Evolutionary conservation across 768 basidiomycete genomes (phyloP).

Genomic region (Russula ochroleuca): DNA sequence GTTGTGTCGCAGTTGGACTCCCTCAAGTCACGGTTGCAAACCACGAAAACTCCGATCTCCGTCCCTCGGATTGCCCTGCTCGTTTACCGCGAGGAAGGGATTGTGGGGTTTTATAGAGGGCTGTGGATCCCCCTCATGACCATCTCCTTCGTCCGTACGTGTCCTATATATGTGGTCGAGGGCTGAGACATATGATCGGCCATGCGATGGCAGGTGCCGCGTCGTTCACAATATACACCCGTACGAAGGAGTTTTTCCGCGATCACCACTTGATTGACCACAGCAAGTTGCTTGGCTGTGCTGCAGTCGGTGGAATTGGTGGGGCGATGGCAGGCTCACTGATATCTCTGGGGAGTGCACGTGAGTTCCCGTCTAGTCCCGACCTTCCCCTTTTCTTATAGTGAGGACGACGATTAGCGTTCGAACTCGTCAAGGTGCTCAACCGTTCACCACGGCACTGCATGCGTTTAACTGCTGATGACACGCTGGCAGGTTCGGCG

Average conservation of each 20-base stretch:
- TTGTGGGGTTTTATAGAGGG: constrained; percentile 86
- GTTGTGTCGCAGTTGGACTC: constrained; percentile 66
- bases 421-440: constrained; percentile 90
- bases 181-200: constrained; percentile 17
- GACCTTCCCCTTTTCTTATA: not conserved
- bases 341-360: constrained; percentile 85
- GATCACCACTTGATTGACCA: constrained; percentile 55
- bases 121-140: constrained; percentile 91
- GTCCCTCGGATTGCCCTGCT: constrained; percentile 66
- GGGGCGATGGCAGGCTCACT: constrained; percentile 87
- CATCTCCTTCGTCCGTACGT: constrained; percentile 94
- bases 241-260: constrained; percentile 71
- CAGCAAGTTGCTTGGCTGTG: constrained; percentile 61
- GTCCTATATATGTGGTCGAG: constrained; percentile 7
- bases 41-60: constrained; percentile 68
- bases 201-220: constrained; percentile 58
- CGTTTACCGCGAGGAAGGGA: constrained; percentile 81
- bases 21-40: constrained; percentile 90
- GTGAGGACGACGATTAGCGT: constrained; percentile 47
- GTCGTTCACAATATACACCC: constrained; percentile 86
- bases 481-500: constrained; percentile 60
- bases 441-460: not conserved
- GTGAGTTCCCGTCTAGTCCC: constrained; percentile 45
- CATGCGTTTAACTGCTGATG: not conserved
- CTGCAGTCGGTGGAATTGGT: constrained; percentile 68